These are phyloP conservation scores for Jimgerdemannia flammicorona DNA, from an alignment of 192 early-diverging fungal genomes.

Conservation along the genomic window DNA sequence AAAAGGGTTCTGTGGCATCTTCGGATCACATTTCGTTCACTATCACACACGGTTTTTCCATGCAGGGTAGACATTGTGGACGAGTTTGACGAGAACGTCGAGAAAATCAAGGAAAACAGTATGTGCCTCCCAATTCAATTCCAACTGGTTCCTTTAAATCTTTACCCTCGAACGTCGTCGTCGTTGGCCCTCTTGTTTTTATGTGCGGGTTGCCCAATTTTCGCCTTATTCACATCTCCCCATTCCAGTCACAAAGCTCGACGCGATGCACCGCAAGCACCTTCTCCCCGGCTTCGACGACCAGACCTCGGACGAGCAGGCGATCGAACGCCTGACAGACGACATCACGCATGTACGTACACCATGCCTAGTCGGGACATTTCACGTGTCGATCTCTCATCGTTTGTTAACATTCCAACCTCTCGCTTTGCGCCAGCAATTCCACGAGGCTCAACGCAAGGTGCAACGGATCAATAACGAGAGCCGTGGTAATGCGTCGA, in stretches of 20 bases:
- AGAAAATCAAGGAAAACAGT: conserved; percentile 64
- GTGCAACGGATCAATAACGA: conserved; percentile 72
- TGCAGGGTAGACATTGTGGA: conserved; percentile 87
- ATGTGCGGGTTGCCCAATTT: not conserved
- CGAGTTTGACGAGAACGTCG: conserved; percentile 71
- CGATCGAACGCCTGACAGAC: conserved; percentile 78
- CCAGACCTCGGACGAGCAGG: conserved; percentile 67
- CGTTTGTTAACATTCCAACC: not conserved
- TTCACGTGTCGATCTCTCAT: conserved; percentile 7
- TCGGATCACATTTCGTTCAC: too few species aligned
- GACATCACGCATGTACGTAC: conserved; percentile 76
- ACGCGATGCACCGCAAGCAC: conserved; percentile 83
- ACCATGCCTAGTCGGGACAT: not conserved
- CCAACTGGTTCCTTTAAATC: not conserved
- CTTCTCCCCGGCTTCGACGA: conserved; percentile 95
- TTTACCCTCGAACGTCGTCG: too few species aligned
- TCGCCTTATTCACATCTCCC: conserved; percentile 6
- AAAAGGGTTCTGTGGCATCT: too few species aligned
- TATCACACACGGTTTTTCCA: not conserved
- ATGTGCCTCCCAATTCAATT: conserved; percentile 11
- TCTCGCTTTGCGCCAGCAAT: conserved; percentile 49
- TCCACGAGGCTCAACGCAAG: conserved; percentile 73
- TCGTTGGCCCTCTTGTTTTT: not conserved
- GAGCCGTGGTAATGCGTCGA: conserved; percentile 33
- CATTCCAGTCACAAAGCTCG: conserved; percentile 60